Evolutionary conservation across 164 flowering plant species (phyloP), one percentile per base, ranked within the genome.

Genomic region (Cinnamomum chago): DNA sequence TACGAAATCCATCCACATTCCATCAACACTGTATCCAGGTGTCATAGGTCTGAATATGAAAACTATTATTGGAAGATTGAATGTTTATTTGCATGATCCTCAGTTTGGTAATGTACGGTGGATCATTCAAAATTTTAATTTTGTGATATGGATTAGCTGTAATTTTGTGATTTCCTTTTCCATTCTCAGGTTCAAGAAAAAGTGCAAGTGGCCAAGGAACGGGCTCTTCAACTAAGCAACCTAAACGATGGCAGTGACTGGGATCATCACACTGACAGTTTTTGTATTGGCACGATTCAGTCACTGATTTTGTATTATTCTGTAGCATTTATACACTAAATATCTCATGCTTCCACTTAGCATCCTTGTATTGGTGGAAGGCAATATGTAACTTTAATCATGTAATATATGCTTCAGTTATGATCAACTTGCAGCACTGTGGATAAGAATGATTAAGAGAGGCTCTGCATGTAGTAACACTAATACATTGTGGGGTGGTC

Each of bases 111-210:
- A 58, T n/a, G 18, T 58, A 17, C 22, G 4, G n/a, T 17, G 22
- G 22, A 58, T 17, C 10, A 15, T 58, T n/a, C 18, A 17, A 17
- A 17, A 17, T n/a, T n/a, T 58, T 7, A 13, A 17, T n/a, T n/a
- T 17, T n/a, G 18, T 58, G 62, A 17, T 18, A 58, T n/a, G n/a
- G 7, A 58, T n/a, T 18, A 5, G 6, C 2, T 58, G 11, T 58
- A n/a, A 17, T 3, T 58, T n/a, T n/a, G 11, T 67, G 15, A n/a
- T 68, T 47, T 71, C 58, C 30, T 25, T 25, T 40, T 73, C 72
- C 18, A 24, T 14, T 20, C 23, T 22, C 83, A 89, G 90, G 86
- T 75, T 50, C 81, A 1, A 82, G 74, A 81, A 87, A 80, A 81
- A 4, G 81, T 23, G 13, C 58, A 0, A 68, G 81, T 72, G 81